Base-by-base conservation (phyloP, 768 basidiomycete genomes). In the Podaxis rugospora region DNA sequence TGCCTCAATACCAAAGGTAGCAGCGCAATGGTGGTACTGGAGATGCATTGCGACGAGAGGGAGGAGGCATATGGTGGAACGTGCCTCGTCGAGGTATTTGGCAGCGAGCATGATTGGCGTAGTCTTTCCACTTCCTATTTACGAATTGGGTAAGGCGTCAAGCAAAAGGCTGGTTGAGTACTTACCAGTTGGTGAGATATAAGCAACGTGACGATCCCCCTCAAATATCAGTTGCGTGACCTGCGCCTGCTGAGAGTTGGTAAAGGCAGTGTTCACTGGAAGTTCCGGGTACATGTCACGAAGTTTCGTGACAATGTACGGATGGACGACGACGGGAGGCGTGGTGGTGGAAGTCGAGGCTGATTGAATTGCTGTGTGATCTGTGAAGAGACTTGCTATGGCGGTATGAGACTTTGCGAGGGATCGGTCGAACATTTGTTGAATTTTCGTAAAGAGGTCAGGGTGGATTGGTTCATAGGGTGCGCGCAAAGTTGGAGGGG, bases 231-330 rank as follows among this genome's bases (percentile, higher is more conserved):
- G 27, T 28, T 60, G 59, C 2, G 59, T 44, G 4, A 37, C 59
- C 9, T 53, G 51, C 14, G 59, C 55, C 42, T 57, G 54, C 10
- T 55, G 47, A 10, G 16, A n/a, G 54, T 56, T 62, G 5, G 11
- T 32, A 40, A 62, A 62, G 3, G 28, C 55, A 7, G 14, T 21
- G n/a, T 49, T 23, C 4, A n/a, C 3, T 16, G 39, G 21, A 5
- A 27, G 21, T 2, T 36, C 32, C 5, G 27, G 27, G 14, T 37
- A 27, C 11, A 62, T 9, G 18, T 55, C 42, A 2, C 60, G 52
- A 5, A 57, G 35, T 18, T 53, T 27, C 9, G 36, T 9, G 32
- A 62, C 18, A 23, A 49, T 32, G 32, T 62, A 36, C 13, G 47
- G 27, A 10, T 49, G 47, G 14, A 49, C 47, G 25, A 18, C 9